Evolutionary conservation across 257 asterid genomes (phyloP), one percentile per base, ranked within the genome.

Genomic region (Solanum chmielewskii): DNA sequence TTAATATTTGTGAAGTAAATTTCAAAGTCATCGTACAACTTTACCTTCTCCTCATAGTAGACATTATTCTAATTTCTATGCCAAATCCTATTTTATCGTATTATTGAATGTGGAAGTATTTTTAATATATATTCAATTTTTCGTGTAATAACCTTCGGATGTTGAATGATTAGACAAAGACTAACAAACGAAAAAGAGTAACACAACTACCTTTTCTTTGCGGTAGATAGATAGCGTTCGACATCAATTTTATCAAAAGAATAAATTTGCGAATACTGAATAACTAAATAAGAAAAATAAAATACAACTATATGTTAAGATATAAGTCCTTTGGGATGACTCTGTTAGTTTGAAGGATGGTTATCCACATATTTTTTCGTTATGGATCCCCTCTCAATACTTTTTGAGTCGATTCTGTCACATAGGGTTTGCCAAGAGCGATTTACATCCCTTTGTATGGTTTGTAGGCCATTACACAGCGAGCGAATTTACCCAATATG

Each of bases 381-480:
- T 1, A 37, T 37, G 7, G 7, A 37, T 6, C 7, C 1, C 39
- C 39, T 6, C 39, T 37, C 2, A 5, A 37, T 37, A 5, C 7
- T 1, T 37, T 37, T 1, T 37, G 7, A 37, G 39, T 37, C 7
- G 7, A 37, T 7, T 37, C 2, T 37, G 39, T 37, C 39, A 7
- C 7, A 6, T 37, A 37, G 7, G 39, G 0, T 0, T 37, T 5
- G 39, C 0, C 1, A 0, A 37, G 7, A 1, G 39, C 39, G 7
- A 5, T 37, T 37, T 37, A 37, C 2, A 37, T 37, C 0, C 39
- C 39, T 37, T 6, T 6, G 39, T 37, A 1, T 37, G 39, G 1
- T 35, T 35, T 35, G 1, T 0, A 35, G 7, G 39, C 7, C 6
- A 5, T 35, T 35, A 35, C 39, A 35, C 5, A 33, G 35, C 6